These are phyloP conservation scores for Mortierella alpina DNA, from an alignment of 192 early-diverging fungal species.

Conservation along the genomic window DNA sequence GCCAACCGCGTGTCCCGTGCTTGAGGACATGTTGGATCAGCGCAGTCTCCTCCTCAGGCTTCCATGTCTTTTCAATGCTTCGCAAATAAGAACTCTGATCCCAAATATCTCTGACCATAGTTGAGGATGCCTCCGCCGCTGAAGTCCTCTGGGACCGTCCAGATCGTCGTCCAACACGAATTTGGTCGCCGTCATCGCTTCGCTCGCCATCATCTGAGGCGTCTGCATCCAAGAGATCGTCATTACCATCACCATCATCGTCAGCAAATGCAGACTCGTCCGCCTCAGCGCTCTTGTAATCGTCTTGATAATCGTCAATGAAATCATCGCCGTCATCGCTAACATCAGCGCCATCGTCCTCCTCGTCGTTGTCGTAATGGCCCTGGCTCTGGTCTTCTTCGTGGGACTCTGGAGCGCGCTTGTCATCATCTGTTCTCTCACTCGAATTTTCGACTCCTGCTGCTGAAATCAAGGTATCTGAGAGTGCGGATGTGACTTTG, in stretches of 20 bases:
- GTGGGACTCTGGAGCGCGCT: background rate
- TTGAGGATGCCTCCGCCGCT: background rate
- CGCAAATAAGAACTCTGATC: constrained; percentile 8
- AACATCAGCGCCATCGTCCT: background rate
- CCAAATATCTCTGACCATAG: background rate
- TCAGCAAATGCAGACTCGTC: background rate
- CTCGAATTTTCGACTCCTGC: background rate
- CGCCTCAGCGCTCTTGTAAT: background rate
- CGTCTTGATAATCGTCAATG: constrained; percentile 4
- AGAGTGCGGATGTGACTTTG: too few relatives aligned
- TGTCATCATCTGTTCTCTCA: background rate
- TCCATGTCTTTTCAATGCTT: constrained; percentile 20
- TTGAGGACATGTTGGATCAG: constrained; percentile 45
- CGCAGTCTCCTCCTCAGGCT: constrained; percentile 16
- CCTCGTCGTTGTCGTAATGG: background rate
- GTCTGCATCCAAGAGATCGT: constrained; percentile 6
- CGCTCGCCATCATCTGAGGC: constrained; percentile 3
- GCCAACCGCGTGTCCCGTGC: constrained; percentile 26
- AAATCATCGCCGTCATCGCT: constrained; percentile 6
- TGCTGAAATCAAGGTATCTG: background rate
- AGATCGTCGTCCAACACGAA: constrained; percentile 4
- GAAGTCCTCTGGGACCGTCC: background rate
- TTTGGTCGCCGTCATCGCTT: background rate
- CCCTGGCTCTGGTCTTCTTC: background rate
- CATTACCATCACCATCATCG: background rate